A percentile compares a stretch with the other conserved stretches of the same genome.
phyloP scores from a whole-genome alignment of 768 basidiomycete genomes.

The Boletellus ananiceps region DNA sequence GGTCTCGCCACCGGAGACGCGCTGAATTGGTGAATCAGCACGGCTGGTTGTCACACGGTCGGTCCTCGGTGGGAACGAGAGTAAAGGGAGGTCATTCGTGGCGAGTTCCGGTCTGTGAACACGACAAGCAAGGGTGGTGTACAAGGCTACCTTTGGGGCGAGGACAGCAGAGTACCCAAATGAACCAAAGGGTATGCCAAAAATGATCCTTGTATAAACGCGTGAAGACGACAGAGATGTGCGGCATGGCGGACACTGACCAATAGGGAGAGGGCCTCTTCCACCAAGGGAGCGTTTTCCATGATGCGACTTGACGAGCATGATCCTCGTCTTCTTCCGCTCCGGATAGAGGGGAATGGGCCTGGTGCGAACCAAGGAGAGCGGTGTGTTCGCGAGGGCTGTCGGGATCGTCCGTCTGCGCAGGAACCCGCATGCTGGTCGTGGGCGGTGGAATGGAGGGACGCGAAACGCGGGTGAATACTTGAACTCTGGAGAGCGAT shows the following conservation, averaged over 20 bases:
- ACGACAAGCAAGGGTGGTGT: constrained; percentile 67
- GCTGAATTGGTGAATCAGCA: not conserved
- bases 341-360: too few relatives aligned
- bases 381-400: too few relatives aligned
- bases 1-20: not conserved
- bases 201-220: constrained; percentile 48
- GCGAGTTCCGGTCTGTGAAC: constrained; percentile 57
- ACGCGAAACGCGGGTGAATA: too few relatives aligned
- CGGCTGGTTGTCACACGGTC: not conserved
- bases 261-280: constrained; percentile 69
- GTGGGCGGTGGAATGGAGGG: too few relatives aligned
- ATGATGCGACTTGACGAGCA: constrained; percentile 22
- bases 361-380: too few relatives aligned
- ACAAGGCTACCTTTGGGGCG: constrained; percentile 71
- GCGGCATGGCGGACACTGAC: constrained; percentile 36
- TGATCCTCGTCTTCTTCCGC: constrained; percentile 28
- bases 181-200: constrained; percentile 48
- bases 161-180: constrained; percentile 53
- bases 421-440: too few relatives aligned
- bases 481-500: too few relatives aligned
- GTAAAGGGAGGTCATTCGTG: not conserved
- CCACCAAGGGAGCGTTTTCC: constrained; percentile 60
- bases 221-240: not conserved
- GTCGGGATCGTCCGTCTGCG: too few relatives aligned
- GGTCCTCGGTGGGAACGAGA: not conserved